Percentiles rank a stretch among this genome's conserved stretches.
Evolutionary conservation across 2,329 filamentous ascomycete species (phyloP).

Genomic region (Cladophialophora chaetospira): DNA sequence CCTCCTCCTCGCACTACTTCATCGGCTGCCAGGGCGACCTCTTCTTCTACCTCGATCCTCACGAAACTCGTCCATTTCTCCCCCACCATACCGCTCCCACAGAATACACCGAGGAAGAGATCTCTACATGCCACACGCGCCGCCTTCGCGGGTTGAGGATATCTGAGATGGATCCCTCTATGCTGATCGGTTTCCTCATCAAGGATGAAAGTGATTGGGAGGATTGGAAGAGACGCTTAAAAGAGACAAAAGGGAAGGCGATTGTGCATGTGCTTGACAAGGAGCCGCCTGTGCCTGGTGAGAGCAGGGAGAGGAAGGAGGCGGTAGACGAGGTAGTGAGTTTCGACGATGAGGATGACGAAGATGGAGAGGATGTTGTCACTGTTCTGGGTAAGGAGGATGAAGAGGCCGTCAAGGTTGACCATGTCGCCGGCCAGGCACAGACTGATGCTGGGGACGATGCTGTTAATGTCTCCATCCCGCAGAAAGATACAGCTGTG

Average conservation of each 20-base stretch:
- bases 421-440: not conserved
- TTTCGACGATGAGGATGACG: slow-evolving; percentile 70
- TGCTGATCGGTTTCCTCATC: slow-evolving; percentile 93
- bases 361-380: slow-evolving; percentile 31
- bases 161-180: slow-evolving; percentile 94
- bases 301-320: slow-evolving; percentile 62
- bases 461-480: not conserved
- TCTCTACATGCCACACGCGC: slow-evolving; percentile 83
- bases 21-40: slow-evolving; percentile 71
- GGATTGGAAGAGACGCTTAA: slow-evolving; percentile 76
- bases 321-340: slow-evolving; percentile 89
- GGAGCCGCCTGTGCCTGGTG: slow-evolving; percentile 58
- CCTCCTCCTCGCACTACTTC: slow-evolving; percentile 84
- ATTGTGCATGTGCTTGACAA: slow-evolving; percentile 81
- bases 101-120: slow-evolving; percentile 64
- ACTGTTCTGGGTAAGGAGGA: slow-evolving; percentile 27
- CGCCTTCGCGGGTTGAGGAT: slow-evolving; percentile 80
- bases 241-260: slow-evolving; percentile 74
- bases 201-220: slow-evolving; percentile 79
- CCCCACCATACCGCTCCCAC: slow-evolving; percentile 61
- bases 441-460: not conserved
- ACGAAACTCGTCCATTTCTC: slow-evolving; percentile 76
- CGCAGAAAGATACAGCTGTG: not conserved
- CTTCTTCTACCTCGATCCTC: slow-evolving; percentile 94
- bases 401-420: slow-evolving; percentile 1